Base-by-base conservation (phyloP, 2,329 filamentous ascomycete species). In the Ilyonectria destructans region DNA sequence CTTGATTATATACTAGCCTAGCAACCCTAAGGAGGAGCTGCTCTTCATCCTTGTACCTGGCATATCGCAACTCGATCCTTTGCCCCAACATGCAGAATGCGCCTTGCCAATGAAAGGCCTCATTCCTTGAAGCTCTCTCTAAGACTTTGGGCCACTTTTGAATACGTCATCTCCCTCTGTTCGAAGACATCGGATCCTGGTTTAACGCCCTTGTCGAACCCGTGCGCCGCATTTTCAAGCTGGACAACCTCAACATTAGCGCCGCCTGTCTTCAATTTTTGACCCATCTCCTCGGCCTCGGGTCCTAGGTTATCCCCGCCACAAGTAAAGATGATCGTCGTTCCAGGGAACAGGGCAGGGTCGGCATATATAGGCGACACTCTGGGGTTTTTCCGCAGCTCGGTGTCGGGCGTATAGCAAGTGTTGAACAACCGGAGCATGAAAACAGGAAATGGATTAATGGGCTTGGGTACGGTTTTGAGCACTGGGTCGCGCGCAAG, bases 261-360 rank as follows among this genome's bases (percentile, higher is more conserved):
- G 37, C 37, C 37, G 4, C 37, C 37, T 15, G 37, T 17, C 12
- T 40, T 55, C 55, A 67, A 17, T n/a, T 60, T 51, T 23, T 43
- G 37, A 2, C 54, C 65, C 3, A 67, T 12, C 31, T 58, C 59
- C 10, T 59, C 37, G 2, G 40, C 65, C 23, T 67, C 65, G 2
- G 65, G 65, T 10, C 33, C 21, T 10, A 67, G 43, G 4, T 40
- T 64, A 29, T 67, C 65, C 19, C 59, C 59, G 17, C 59, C 60
- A 21, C 65, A 67, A 6, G 59, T 63, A 13, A 67, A 15, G 29
- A 67, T 59, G 17, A 58, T 40, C 1, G 59, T 60, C 1, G 55
- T 57, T 1, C 29, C 55, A 4, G 65, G 65, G 26, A 59, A 67
- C 6, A 29, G 17, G 2, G 26, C 49, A 7, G 33, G 56, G 6